Conservation (phyloP, 768 basidiomycete species). For the Phaeotremella skinneri region DNA sequence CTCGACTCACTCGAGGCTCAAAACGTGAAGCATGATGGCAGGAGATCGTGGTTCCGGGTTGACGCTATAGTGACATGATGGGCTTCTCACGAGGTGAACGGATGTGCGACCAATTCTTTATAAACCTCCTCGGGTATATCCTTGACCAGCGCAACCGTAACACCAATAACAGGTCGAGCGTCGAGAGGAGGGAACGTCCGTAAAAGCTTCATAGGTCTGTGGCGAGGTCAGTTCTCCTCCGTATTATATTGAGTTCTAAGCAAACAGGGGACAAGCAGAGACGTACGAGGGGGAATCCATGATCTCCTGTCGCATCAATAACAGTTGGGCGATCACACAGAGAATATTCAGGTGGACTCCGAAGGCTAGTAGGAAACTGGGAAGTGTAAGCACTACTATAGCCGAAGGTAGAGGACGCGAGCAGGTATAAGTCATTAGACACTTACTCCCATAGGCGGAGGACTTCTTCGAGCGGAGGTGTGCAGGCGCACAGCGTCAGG, state of each 20-base stretch:
- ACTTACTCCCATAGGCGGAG: conserved; percentile 81
- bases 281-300: conserved; percentile 80
- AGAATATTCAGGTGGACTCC: conserved; percentile 95
- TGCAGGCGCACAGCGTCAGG: conserved; percentile 92
- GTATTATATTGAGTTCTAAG: no score
- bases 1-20: no score
- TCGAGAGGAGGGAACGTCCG: conserved; percentile 91
- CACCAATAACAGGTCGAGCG: conserved; percentile 79
- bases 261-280: not conserved
- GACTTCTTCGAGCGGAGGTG: conserved; percentile 92
- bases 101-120: conserved; percentile 45
- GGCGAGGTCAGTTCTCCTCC: not conserved
- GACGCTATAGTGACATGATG: no score
- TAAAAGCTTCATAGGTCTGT: conserved; percentile 88
- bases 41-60: no score
- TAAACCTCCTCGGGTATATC: conserved; percentile 69
- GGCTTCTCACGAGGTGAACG: conserved; percentile 30
- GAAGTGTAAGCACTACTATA: conserved; percentile 1
- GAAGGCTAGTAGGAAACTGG: conserved; percentile 80
- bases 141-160: conserved; percentile 88
- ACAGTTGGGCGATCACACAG: conserved; percentile 91
- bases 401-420: not conserved
- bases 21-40: no score
- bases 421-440: no score
- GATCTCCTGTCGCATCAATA: conserved; percentile 84